Percentiles rank a stretch among this genome's conserved stretches.
Conservation (phyloP, 1,139 yeast species). For the Wickerhamiella infanticola region DNA sequence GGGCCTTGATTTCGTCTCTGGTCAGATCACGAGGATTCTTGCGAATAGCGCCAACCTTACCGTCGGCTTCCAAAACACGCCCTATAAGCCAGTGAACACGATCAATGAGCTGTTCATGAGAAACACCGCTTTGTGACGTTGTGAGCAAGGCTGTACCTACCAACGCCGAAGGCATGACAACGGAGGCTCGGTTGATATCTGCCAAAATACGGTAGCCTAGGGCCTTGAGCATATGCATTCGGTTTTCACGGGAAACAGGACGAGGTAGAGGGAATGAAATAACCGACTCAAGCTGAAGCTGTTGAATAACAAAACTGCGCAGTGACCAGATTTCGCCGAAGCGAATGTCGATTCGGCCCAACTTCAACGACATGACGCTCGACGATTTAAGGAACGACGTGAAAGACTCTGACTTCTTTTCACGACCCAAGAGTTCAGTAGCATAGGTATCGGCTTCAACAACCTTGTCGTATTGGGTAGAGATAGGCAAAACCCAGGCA, state of each 20-base stretch:
- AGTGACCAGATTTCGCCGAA: constrained; percentile 30
- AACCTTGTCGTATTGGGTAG: constrained; percentile 51
- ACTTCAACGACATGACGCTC: constrained; percentile 22
- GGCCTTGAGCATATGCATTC: constrained; percentile 22
- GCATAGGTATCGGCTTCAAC: constrained; percentile 51
- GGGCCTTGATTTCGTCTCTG: constrained; percentile 18
- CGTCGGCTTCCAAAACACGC: constrained; percentile 25
- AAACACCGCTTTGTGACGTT: constrained; percentile 25
- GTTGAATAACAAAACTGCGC: constrained; percentile 21
- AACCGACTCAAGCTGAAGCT: constrained; percentile 17
- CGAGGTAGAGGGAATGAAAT: constrained; percentile 5
- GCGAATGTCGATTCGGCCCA: constrained; percentile 30
- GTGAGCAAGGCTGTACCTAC: constrained; percentile 30
- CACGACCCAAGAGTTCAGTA: constrained; percentile 44
- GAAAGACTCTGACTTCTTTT: constrained; percentile 32
- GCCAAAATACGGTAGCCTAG: constrained; percentile 28
- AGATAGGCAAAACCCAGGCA: constrained; percentile 38
- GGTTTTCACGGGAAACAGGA: constrained; percentile 11
- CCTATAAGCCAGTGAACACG: constrained; percentile 26
- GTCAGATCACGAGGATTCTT: constrained; percentile 13
- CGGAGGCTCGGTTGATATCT: constrained; percentile 29
- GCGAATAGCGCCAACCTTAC: constrained; percentile 24
- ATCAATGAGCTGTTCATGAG: constrained; percentile 22
- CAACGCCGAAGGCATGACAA: constrained; percentile 31
- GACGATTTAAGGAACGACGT: constrained; percentile 25